Evolutionary conservation across 73 alveolate species (phyloP).

Genomic region (Paramecium primaurelia): DNA sequence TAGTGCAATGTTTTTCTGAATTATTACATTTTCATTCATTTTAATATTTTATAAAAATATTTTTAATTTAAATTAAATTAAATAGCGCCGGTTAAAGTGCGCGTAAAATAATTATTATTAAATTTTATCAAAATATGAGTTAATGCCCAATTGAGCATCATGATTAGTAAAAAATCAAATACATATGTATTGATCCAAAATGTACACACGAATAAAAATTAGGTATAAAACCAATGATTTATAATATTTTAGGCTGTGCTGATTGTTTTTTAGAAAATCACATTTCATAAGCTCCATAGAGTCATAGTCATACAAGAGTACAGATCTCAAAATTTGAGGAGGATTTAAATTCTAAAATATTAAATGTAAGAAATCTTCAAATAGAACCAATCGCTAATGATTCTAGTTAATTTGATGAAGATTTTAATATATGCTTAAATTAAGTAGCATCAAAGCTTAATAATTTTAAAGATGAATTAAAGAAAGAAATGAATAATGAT

Average conservation of each 20-base stretch:
- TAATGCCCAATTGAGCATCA: neutral
- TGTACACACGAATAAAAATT: neutral
- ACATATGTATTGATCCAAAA: neutral
- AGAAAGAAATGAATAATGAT: neutral
- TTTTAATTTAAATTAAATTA: neutral
- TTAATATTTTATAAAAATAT: neutral
- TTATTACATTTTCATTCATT: neutral
- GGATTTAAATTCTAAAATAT: neutral
- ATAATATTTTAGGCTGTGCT: neutral
- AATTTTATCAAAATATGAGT: neutral
- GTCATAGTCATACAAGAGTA: neutral
- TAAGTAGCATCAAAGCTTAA: neutral
- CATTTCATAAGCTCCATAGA: neutral
- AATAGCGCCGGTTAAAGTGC: neutral
- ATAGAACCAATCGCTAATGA: neutral
- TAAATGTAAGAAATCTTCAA: neutral
- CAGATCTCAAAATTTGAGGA: neutral
- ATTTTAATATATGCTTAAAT: neutral
- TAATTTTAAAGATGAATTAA: neutral
- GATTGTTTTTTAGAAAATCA: slow-evolving; percentile 21
- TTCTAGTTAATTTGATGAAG: slow-evolving; percentile 7
- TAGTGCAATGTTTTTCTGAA: neutral
- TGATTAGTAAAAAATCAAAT: neutral
- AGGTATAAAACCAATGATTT: neutral
- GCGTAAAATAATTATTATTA: neutral